Conservation (phyloP, 208 protist species). For the Porcisia hertigi region DNA sequence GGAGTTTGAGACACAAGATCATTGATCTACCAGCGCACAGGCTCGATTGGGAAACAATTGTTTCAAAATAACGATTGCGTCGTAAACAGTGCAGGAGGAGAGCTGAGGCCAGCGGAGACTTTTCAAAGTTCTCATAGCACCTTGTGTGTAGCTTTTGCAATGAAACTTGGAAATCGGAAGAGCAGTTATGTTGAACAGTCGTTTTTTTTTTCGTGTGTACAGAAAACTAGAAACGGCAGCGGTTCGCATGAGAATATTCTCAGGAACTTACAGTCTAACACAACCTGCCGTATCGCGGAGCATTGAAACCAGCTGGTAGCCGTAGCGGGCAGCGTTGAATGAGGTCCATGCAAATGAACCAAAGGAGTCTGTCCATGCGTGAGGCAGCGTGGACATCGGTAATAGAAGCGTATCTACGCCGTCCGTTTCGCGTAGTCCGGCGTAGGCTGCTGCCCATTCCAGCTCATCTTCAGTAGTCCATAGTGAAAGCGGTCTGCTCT, state of each 20-base stretch:
- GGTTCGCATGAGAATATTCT: not conserved
- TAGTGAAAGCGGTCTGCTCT: not conserved
- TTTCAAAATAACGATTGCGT: not conserved
- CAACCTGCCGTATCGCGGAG: not conserved
- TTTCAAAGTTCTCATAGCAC: not conserved
- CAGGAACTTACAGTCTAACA: not conserved
- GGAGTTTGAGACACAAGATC: not conserved
- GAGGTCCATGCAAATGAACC: conserved; percentile 54
- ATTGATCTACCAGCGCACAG: not conserved
- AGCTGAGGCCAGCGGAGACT: not conserved
- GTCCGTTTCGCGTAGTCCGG: conserved; percentile 5
- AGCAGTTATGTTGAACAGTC: not conserved
- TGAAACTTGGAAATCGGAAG: not conserved
- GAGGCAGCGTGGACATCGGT: conserved; percentile 5
- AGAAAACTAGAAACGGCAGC: not conserved
- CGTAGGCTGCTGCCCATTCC: conserved; percentile 38
- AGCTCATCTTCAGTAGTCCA: conserved; percentile 77
- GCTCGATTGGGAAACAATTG: not conserved
- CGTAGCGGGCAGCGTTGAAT: conserved; percentile 69
- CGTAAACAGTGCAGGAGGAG: not conserved
- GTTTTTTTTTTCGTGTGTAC: not conserved
- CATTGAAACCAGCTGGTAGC: conserved; percentile 39
- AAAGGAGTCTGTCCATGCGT: conserved; percentile 39
- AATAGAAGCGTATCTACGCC: not conserved
- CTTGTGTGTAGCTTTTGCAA: not conserved